Base-by-base conservation (phyloP, 2,329 filamentous ascomycete genomes). In the Fusarium concolor region DNA sequence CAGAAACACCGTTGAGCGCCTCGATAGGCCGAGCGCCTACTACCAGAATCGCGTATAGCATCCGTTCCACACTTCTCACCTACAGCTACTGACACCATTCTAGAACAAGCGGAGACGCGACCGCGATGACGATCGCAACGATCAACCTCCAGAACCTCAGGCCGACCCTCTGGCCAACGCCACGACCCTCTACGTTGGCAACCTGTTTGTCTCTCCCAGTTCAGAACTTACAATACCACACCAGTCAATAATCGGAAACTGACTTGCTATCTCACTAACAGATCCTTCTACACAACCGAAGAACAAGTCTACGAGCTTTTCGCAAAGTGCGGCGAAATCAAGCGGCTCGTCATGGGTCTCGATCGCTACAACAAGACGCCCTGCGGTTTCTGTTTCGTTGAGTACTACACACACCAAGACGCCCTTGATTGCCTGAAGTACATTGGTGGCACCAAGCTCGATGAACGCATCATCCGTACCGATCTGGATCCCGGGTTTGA, bases 351-450 rank as follows among this genome's bases (percentile, higher is more conserved):
- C 70, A 99, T 99, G 96, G 96, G 96, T 49, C 89, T 99, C 52
- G 96, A 99, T 79, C 91, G 96, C 59, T 97, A 96, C 84, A 92
- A 92, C 80, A 99, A 99, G 84, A 99, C 96, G 1, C 96, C 96
- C 2, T 99, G 96, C 80, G 96, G 96, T 39, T 99, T 99, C 85
- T 99, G 96, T 85, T 99, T 99, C 77, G 96, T 99, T 76, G 96
- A 99, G 82, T 99, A 99, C 83, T 98, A 97, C 84, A 97, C 91
- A 29, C 96, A 98, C 79, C 91, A 97, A 77, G 96, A 99, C 79
- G 96, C 96, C 10, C 86, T 99, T 49, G 96, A 99, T 79, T 98
- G 95, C 81, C 90, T 99, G 90, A 99, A 98, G 82, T 99, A 98
- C 79, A 91, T 99, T 75, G 96, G 96, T 56, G 96, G 96, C 59